Conservation (phyloP, 768 basidiomycete species). For the Cystofilobasidium capitatum region DNA sequence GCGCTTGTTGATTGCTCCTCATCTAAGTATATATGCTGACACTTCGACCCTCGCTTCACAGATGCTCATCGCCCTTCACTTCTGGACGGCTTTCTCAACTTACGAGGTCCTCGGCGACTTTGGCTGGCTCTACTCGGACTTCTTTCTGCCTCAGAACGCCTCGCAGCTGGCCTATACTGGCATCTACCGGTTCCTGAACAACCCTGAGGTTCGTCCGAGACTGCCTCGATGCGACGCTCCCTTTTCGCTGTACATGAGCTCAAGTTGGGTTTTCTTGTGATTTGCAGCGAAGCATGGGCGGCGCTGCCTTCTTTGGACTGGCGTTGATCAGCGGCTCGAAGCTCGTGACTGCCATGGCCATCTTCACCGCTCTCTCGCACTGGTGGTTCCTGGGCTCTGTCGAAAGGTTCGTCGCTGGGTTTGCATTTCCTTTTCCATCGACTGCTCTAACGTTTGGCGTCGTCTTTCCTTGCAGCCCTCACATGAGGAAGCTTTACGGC, state of each 20-base stretch:
- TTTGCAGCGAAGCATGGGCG: constrained; percentile 76
- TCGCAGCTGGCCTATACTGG: constrained; percentile 86
- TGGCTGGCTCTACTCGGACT: constrained; percentile 98
- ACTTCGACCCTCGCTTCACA: constrained; percentile 34
- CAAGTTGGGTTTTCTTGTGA: too few relatives aligned
- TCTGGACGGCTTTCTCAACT: constrained; percentile 83
- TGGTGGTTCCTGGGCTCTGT: constrained; percentile 93
- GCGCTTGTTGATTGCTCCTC: too few relatives aligned
- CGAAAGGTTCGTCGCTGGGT: constrained; percentile 60
- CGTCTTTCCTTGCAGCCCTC: constrained; percentile 54
- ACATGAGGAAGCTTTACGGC: constrained; percentile 94
- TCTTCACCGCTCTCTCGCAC: constrained; percentile 74
- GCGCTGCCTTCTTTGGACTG: constrained; percentile 88
- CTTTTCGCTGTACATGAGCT: too few relatives aligned
- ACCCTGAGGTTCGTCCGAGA: too few relatives aligned
- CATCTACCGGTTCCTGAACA: constrained; percentile 66
- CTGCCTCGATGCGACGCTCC: not conserved
- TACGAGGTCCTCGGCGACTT: constrained; percentile 90
- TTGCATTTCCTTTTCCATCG: not conserved
- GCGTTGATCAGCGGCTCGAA: constrained; percentile 85
- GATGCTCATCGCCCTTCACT: constrained; percentile 74
- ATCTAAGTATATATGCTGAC: not conserved
- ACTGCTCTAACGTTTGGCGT: not conserved
- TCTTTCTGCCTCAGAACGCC: constrained; percentile 82
- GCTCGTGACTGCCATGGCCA: constrained; percentile 73